These are phyloP conservation scores for Pseudocercospora fuligena DNA, from an alignment of 2,329 filamentous ascomycete genomes.

Conservation along the genomic window DNA sequence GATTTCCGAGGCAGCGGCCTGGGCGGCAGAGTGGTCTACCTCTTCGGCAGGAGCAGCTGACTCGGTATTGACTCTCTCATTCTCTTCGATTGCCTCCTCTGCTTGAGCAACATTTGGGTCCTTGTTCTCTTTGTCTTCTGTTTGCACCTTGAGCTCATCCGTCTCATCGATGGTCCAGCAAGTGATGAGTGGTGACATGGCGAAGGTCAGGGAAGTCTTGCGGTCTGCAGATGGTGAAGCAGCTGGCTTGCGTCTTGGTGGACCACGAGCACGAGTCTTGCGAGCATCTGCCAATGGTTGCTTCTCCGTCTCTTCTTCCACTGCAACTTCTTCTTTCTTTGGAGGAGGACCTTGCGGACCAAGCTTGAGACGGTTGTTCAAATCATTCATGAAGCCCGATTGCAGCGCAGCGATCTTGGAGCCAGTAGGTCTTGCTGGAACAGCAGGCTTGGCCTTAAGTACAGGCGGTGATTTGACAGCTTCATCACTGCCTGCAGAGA, in stretches of 20 bases:
- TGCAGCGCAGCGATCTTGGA: constrained; percentile 90
- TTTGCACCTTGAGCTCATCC: constrained; percentile 44
- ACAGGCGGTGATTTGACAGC: constrained; percentile 43
- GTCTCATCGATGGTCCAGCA: constrained; percentile 51
- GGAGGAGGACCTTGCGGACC: constrained; percentile 72
- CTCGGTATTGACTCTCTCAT: constrained; percentile 34
- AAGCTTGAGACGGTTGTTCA: constrained; percentile 85
- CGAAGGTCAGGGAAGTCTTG: constrained; percentile 53
- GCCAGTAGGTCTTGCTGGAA: constrained; percentile 77
- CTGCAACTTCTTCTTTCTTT: constrained; percentile 66
- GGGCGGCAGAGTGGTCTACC: neutral
- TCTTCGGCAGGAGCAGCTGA: constrained; percentile 31
- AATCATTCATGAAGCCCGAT: constrained; percentile 87
- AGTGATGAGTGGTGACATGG: constrained; percentile 45
- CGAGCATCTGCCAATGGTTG: constrained; percentile 84
- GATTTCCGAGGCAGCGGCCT: constrained; percentile 19
- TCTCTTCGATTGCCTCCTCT: constrained; percentile 34
- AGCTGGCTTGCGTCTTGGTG: constrained; percentile 73
- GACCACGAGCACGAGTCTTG: constrained; percentile 87
- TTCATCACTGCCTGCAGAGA: constrained; percentile 22
- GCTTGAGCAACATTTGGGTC: constrained; percentile 24
- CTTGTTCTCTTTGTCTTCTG: constrained; percentile 25
- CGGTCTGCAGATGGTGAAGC: constrained; percentile 59
- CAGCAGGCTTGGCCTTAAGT: constrained; percentile 76
- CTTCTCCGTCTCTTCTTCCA: constrained; percentile 68